Base-by-base conservation (phyloP, 2,329 filamentous ascomycete genomes). In the Chaetomium strumarium region DNA sequence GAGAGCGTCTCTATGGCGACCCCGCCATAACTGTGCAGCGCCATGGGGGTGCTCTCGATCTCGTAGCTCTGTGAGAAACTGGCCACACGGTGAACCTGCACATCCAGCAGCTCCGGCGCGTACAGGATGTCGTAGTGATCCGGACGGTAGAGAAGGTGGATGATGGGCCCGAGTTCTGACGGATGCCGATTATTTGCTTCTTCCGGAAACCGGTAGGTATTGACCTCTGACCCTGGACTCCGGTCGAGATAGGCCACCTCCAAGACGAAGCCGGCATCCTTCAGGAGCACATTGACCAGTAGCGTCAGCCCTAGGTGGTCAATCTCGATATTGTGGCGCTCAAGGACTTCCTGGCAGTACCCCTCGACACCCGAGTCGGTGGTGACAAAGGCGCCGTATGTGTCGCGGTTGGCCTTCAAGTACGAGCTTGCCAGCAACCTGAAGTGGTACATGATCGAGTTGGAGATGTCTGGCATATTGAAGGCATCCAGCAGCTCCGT, bases 101-200 rank as follows among this genome's bases (percentile, higher is more conserved):
- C 53, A 20, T 68, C 61, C 12, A 68, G 56, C 1, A 68, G 65
- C 11, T 63, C 57, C 46, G 64, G 64, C n/a, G 56, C 66, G 59
- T 99, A 99, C 33, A 97, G 78, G 56, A 99, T 84, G 68, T 97
- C 93, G 69, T 97, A 99, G 70, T 97, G 93, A 55, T 89, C 90
- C 39, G 74, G 95, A 66, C 73, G 84, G 79, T 72, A 91, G 64
- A 76, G 77, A 55, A 78, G 72, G 60, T 81, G 74, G 34, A 85
- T 79, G 31, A 79, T 74, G 24, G 76, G 74, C 0, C 74, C 77
- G 0, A 78, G 63, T 1, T 66, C 64, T 14, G 70, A 67, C 40
- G 68, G 62, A 48, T 75, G 72, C 49, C 75, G 72, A 3, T 64
- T 67, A 49, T 75, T 76, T 13, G 74, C 71, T 40, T 78, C 79